These are phyloP conservation scores for Quercus gilva DNA, from an alignment of 306 rosid genomes.

Conservation along the genomic window DNA sequence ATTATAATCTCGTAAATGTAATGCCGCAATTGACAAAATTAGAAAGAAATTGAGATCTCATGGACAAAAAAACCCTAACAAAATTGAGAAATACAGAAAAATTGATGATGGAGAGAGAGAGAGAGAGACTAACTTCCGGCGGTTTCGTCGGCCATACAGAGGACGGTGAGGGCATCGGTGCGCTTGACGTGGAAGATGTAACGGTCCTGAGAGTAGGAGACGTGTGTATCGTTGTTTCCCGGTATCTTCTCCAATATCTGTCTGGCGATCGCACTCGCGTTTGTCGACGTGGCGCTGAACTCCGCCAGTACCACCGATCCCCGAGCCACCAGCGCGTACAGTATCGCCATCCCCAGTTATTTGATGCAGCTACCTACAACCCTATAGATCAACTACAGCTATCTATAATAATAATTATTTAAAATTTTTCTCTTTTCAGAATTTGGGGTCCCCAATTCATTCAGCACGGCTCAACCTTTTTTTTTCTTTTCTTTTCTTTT, in stretches of 20 bases:
- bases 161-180: conserved; percentile 97
- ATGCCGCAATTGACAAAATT: too few species aligned
- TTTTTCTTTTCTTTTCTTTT: not conserved
- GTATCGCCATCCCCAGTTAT: conserved; percentile 55
- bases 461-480: not conserved
- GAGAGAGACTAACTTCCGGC: conserved; percentile 60
- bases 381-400: too few species aligned
- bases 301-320: conserved; percentile 95
- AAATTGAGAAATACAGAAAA: not conserved
- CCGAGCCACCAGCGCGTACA: conserved; percentile 79
- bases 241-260: conserved; percentile 88
- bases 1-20: too few species aligned
- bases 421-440: not conserved
- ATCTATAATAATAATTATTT: too few species aligned
- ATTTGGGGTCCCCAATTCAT: not conserved
- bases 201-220: conserved; percentile 95
- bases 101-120: not conserved
- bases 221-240: conserved; percentile 68
- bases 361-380: too few species aligned
- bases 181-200: conserved; percentile 88
- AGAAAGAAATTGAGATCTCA: not conserved
- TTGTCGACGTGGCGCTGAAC: conserved; percentile 68
- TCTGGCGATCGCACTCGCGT: conserved; percentile 76
- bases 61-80: not conserved
- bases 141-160: conserved; percentile 95